Evolutionary conservation across 2,329 filamentous ascomycete genomes (phyloP), one percentile per base, ranked within the genome.

Genomic region (Aspergillus quadrilineatus): DNA sequence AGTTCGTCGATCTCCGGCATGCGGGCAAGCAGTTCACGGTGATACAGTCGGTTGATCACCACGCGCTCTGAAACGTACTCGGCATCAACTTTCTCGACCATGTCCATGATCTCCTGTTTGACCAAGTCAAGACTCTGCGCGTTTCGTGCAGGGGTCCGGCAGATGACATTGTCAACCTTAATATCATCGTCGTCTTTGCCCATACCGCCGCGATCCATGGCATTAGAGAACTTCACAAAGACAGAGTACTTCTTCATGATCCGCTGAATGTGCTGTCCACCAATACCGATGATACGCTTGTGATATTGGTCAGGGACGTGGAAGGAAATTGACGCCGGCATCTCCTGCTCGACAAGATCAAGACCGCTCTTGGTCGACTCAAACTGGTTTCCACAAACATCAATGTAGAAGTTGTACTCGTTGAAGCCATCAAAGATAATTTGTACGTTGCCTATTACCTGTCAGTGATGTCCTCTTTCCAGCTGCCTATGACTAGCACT

Each of bases 231-330:
- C 73, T 99, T 99, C 78, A 99, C 94, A 67, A 99, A 99, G 65
- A 99, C 94, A 0, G 94, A 97, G 76, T 99, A 96, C 77, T 97
- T 97, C 81, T 99, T 97, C 94, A 99, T 99, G 79, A 99, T 97
- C 54, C 93, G 90, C 75, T 99, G 94, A 65, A 99, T 99, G 70
- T 99, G 94, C 73, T 97, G 93, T 8, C 94, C 94, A 59, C 94
- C 94, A 67, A 99, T 97, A 51, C 94, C 94, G 62, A 99, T 99
- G 69, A 99, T 99, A 48, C 94, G 92, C 79, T 99, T 99, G 77
- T 99, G 94, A 72, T 99, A 99, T 75, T 97, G 94, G 68, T 99
- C 94, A 3, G 94, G 94, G 29, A 99, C 94, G 69, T 99, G 94
- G 82, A 99, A 99, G 0, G 94, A 97, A 70, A 99, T 97, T 8